phyloP scores from a whole-genome alignment of 192 early-diverging fungal species.

The Geosiphon pyriformis region DNA sequence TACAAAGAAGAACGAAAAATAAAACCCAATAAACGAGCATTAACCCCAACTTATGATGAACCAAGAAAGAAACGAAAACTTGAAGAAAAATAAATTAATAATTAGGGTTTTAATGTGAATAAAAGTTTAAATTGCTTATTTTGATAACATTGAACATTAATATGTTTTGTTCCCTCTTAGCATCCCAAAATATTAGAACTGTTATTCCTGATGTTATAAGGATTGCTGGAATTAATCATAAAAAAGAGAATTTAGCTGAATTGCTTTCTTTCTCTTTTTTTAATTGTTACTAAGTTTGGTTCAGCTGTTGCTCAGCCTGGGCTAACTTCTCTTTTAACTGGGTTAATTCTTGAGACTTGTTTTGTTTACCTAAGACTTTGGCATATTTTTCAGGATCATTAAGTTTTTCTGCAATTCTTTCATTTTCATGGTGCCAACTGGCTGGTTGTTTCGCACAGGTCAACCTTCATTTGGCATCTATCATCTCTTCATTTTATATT shows the following conservation, averaged over 20 bases:
- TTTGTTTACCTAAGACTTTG: slow-evolving; percentile 4
- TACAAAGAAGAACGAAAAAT: slow-evolving; percentile 8
- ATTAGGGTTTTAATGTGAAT: slow-evolving; percentile 5
- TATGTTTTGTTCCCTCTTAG: not conserved
- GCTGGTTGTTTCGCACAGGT: not conserved
- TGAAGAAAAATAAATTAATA: slow-evolving; percentile 8
- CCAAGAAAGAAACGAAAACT: slow-evolving; percentile 6
- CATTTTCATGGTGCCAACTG: slow-evolving; percentile 1
- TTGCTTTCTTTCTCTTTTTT: slow-evolving; percentile 4
- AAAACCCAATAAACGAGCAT: slow-evolving; percentile 4
- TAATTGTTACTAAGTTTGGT: slow-evolving; percentile 1
- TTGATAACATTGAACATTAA: slow-evolving; percentile 4
- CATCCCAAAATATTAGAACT: slow-evolving; percentile 16
- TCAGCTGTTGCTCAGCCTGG: slow-evolving; percentile 7
- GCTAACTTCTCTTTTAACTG: slow-evolving; percentile 4
- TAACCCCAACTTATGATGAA: slow-evolving; percentile 7
- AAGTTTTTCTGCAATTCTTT: slow-evolving; percentile 1
- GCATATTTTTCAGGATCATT: not conserved
- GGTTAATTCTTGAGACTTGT: not conserved
- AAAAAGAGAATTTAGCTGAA: not conserved
- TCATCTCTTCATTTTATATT: slow-evolving; percentile 1
- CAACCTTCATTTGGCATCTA: not conserved
- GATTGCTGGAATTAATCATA: slow-evolving; percentile 6
- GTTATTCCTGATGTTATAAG: slow-evolving; percentile 9
- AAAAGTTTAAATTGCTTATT: slow-evolving; percentile 3